Conservation (phyloP, 345 rosid genomes). For the Syzygium oleosum region DNA sequence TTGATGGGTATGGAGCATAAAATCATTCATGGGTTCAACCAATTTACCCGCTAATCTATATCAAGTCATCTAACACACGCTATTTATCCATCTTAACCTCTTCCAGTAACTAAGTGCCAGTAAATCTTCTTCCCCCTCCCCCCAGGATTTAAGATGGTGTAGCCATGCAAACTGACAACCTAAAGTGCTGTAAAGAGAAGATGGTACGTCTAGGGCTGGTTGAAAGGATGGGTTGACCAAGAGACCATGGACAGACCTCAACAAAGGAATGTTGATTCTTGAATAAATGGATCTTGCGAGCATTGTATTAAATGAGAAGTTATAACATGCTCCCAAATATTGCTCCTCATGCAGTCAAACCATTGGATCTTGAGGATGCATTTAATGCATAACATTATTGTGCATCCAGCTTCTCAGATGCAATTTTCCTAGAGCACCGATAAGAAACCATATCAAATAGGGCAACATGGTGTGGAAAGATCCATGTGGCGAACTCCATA, state of each 20-base stretch:
- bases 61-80: not conserved
- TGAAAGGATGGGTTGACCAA: not conserved
- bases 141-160: not conserved
- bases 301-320: not conserved
- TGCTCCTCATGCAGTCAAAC: not conserved
- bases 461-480: not conserved
- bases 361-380: not conserved
- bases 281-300: not conserved
- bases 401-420: not conserved
- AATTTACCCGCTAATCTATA: not conserved
- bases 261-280: not conserved
- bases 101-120: not conserved
- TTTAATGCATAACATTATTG: not conserved
- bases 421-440: not conserved
- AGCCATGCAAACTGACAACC: not conserved
- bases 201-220: not conserved
- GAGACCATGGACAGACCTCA: not conserved
- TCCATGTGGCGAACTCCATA: not conserved
- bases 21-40: not conserved
- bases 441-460: not conserved
- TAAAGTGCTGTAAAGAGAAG: not conserved
- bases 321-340: not conserved
- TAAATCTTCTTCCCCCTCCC: not conserved
- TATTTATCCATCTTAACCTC: not conserved
- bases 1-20: not conserved